Evolutionary conservation across 345 rosid species (phyloP).

Genomic region (Eucalyptus regnans): DNA sequence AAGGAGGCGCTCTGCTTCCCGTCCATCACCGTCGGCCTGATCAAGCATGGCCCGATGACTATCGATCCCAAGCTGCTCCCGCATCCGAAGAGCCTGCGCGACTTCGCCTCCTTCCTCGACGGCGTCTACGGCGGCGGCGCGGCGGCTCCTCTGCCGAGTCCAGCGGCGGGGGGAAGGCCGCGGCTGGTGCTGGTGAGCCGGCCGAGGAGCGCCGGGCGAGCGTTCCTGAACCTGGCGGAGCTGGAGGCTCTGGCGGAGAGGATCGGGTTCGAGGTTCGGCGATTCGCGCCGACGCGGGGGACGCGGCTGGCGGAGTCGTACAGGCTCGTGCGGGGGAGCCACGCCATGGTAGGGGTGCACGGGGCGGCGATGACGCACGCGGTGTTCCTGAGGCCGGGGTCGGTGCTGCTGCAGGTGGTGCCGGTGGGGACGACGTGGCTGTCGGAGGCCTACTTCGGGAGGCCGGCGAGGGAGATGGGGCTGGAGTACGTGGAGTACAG

Average conservation of each 20-base stretch:
- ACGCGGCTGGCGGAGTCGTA: not conserved
- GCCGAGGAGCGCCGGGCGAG: not conserved
- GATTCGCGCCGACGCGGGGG: not conserved
- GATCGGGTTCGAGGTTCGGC: constrained; percentile 11
- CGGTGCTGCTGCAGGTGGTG: constrained; percentile 19
- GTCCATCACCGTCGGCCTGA: constrained; percentile 29
- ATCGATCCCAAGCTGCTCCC: constrained; percentile 17
- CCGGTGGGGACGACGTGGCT: constrained; percentile 19
- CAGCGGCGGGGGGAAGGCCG: not conserved
- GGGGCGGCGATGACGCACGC: constrained; percentile 23
- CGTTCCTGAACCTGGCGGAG: not conserved
- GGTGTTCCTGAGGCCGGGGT: constrained; percentile 5
- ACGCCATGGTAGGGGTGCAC: constrained; percentile 23
- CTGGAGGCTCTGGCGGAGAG: not conserved
- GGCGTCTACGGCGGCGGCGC: constrained; percentile 5
- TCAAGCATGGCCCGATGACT: constrained; percentile 37
- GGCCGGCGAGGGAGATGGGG: constrained; percentile 12
- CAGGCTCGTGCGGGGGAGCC: constrained; percentile 7
- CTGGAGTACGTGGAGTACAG: constrained; percentile 15
- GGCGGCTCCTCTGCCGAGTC: not conserved
- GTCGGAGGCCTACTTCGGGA: constrained; percentile 1
- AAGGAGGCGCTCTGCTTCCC: constrained; percentile 35
- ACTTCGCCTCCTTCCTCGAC: constrained; percentile 25
- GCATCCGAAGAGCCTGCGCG: constrained; percentile 9
- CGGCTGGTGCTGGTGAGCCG: constrained; percentile 4